Base-by-base conservation (phyloP, 306 rosid species). In the Benincasa hispida region DNA sequence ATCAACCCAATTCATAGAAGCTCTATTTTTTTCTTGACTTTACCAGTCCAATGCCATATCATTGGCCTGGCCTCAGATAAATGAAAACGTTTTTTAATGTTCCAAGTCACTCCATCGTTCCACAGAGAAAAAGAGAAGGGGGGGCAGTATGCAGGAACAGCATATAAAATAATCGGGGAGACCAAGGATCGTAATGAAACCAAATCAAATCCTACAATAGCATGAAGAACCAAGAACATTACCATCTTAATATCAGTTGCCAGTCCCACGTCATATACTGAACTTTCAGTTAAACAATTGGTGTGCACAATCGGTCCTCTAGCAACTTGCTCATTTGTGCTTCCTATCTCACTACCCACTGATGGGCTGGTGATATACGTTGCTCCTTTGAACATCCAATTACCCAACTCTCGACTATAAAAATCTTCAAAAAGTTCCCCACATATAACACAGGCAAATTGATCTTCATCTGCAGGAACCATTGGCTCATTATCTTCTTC, bases 381-480 rank as follows among this genome's bases (percentile, higher is more conserved):
- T 35, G 96, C 97, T 77, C 89, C 96, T 76, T 84, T 89, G 92
- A 91, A 91, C 97, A 93, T 86, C 99, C 97, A 93, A 63, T 82
- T 86, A 19, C 78, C 85, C 74, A 67, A 85, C 76, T 91, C 93
- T 74, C 79, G 88, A 72, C 88, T 80, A 77, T 87, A 91, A 37
- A 88, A 56, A 76, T 93, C 98, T 87, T 93, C 98, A 81, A 93
- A 93, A 76, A 87, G 79, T 77, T 88, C 89, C 27, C 98, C 97
- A 75, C 98, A 93, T 79, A 91, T 81, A 56, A 87, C 77, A 82
- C 97, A 93, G 32, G 80, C 89, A 79, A 89, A 91, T 34, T 89
- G 96, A 73, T 66, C 87, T 85, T 93, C 98, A 58, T 93, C 96
- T 53, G 92, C 88, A 21, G 74, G 80, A 85, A 91, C 89, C 88